phyloP scores from a whole-genome alignment of 2,329 filamentous ascomycete species.

The Colletotrichum orbiculare region DNA sequence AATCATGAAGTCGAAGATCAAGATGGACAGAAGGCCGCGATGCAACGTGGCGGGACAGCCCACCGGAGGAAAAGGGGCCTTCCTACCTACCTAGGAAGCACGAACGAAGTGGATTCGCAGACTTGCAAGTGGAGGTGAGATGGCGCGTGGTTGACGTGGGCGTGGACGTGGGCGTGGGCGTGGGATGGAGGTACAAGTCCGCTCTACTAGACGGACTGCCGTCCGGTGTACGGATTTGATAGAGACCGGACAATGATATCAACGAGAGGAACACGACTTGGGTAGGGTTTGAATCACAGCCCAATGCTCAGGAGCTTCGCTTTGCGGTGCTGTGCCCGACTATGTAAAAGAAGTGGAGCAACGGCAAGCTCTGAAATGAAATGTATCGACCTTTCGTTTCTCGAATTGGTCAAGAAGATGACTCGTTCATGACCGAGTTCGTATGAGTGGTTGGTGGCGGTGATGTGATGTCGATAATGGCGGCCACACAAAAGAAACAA shows the following conservation, averaged over 20 bases:
- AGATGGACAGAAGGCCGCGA: constrained; percentile 13
- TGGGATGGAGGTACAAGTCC: constrained; percentile 21
- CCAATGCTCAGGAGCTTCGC: not conserved
- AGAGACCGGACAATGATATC: too few relatives aligned
- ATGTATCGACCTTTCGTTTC: constrained; percentile 7
- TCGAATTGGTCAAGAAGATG: constrained; percentile 2
- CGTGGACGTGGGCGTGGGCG: not conserved
- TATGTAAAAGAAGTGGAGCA: constrained; percentile 5
- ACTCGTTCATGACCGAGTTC: not conserved
- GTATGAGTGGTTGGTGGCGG: too few relatives aligned
- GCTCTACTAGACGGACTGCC: not conserved
- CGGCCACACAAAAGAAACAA: constrained; percentile 1
- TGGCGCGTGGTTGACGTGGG: not conserved
- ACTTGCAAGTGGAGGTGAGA: constrained; percentile 17
- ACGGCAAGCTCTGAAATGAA: not conserved
- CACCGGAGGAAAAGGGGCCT: constrained; percentile 11
- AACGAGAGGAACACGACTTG: too few relatives aligned
- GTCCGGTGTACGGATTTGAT: too few relatives aligned
- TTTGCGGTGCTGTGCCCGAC: too few relatives aligned
- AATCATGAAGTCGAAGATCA: too few relatives aligned
- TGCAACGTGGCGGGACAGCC: constrained; percentile 19
- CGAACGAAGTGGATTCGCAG: constrained; percentile 17
- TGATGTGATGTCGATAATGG: too few relatives aligned
- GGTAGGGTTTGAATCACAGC: constrained; percentile 10
- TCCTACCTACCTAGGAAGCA: constrained; percentile 25